Evolutionary conservation across 1,284 basidiomycete species (phyloP), one percentile per base, ranked within the genome.

Genomic region (Wolfiporia cocos): DNA sequence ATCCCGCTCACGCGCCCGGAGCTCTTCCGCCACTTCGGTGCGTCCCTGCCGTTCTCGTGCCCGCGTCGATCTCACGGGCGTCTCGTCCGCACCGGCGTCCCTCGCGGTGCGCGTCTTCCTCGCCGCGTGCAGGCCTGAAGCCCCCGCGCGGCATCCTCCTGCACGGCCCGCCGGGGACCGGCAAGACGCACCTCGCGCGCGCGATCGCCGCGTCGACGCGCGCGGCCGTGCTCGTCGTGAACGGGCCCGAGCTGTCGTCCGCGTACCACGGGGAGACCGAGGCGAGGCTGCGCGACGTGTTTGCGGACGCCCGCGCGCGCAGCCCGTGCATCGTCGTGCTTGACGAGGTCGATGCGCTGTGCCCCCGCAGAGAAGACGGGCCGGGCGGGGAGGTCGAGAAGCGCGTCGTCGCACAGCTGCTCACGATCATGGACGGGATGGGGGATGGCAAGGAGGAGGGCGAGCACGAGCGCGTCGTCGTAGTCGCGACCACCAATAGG

Each of bases 241-340:
- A 96, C 52, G 96, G 96, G 0, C 92, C 96, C 3, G 93, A 97
- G 60, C 78, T 99, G 14, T 91, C 88, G 0, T 92, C 90, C 11
- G 90, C 92, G 0, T 98, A 91, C 58, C 95, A 98, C 56, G 95
- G 95, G 32, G 95, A 99, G 68, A 97, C 94, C 1, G 95, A 99
- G 61, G 81, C 89, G 3, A 82, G 86, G 47, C 71, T 99, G 15
- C 81, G 95, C 15, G 85, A 86, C 18, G 84, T 99, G 0, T 99
- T 99, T 61, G 76, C 75, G 20, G 82, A 92, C 53, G 96, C 96
- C 0, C 76, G 81, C 39, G 68, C 73, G 28, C 79, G 84, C 52
- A 86, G 82, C 48, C 94, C 95, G 0, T 93, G 88, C 53, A 92
- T 99, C 50, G 80, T 99, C 39, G 86, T 99, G 22, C 71, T 99